Percentiles rank a stretch among this genome's conserved stretches.
Conservation (phyloP, 305 asterid genomes). For the Rubia balearica region DNA sequence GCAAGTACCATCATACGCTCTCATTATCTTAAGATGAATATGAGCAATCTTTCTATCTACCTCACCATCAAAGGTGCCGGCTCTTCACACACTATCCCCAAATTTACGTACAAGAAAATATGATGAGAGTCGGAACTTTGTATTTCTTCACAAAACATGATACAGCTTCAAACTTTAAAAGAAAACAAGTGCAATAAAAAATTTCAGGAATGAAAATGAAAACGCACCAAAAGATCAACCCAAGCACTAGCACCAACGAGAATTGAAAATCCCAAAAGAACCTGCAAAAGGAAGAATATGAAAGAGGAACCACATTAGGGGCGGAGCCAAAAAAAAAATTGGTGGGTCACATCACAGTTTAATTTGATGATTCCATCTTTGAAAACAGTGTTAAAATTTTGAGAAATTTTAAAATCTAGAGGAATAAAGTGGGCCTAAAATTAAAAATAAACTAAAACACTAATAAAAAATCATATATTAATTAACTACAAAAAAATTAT, state of each 20-base stretch:
- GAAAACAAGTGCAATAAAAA: not conserved
- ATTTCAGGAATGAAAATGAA: not conserved
- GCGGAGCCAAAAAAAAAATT: too few species aligned
- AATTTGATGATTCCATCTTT: too few species aligned
- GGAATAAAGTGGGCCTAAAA: too few species aligned
- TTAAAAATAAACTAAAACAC: too few species aligned
- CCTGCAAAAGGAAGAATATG: conserved; percentile 39
- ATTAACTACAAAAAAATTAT: too few species aligned
- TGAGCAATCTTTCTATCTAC: not conserved
- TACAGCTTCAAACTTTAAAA: not conserved
- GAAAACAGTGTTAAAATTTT: too few species aligned
- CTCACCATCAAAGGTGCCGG: not conserved
- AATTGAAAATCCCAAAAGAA: conserved; percentile 83
- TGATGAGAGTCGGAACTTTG: too few species aligned
- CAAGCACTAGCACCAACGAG: conserved; percentile 98
- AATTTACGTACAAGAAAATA: not conserved
- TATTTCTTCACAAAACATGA: not conserved
- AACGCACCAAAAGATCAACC: conserved; percentile 91
- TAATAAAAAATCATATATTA: too few species aligned
- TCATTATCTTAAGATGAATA: not conserved
- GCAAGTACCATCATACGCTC: not conserved
- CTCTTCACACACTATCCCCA: not conserved
- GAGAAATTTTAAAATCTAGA: too few species aligned
- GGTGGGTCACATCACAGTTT: too few species aligned
- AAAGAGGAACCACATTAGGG: too few species aligned